phyloP scores from a whole-genome alignment of 495 filamentous ascomycete genomes.

The Penicillium malachiteum region DNA sequence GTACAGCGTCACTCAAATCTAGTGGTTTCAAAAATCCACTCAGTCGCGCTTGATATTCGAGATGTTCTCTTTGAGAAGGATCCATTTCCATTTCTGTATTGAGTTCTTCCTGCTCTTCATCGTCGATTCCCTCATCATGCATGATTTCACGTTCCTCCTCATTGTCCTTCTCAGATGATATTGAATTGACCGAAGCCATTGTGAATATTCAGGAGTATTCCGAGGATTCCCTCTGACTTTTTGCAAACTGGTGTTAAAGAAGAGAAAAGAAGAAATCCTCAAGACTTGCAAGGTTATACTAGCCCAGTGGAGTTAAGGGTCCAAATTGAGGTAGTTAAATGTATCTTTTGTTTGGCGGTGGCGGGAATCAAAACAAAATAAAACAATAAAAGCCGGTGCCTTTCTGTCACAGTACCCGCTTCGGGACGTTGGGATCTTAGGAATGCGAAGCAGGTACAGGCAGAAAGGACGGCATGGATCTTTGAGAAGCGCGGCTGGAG shows the following conservation, averaged over 20 bases:
- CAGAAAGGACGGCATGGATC: slow-evolving; percentile 11
- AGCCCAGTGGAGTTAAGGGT: not conserved
- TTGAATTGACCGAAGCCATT: slow-evolving; percentile 34
- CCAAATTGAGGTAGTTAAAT: not conserved
- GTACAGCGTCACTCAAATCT: slow-evolving; percentile 40
- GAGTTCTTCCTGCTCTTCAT: slow-evolving; percentile 40
- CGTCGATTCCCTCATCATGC: slow-evolving; percentile 40
- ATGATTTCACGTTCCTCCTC: slow-evolving; percentile 38
- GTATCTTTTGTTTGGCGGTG: not conserved
- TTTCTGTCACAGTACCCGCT: slow-evolving; percentile 17
- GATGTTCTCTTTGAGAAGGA: slow-evolving; percentile 29
- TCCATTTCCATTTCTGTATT: slow-evolving; percentile 34
- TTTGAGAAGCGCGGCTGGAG: not conserved
- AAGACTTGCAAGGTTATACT: too few species aligned
- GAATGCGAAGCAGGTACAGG: slow-evolving; percentile 18
- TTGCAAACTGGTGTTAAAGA: not conserved
- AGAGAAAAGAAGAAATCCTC: not conserved
- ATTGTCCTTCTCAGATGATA: slow-evolving; percentile 29
- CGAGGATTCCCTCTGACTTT: not conserved
- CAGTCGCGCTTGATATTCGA: slow-evolving; percentile 34
- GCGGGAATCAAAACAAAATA: slow-evolving; percentile 3
- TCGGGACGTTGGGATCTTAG: slow-evolving; percentile 16
- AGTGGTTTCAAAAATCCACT: slow-evolving; percentile 43
- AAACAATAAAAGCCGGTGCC: slow-evolving; percentile 4
- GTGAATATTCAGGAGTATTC: not conserved